These are phyloP conservation scores for Naematelia aurantialba DNA, from an alignment of 768 basidiomycete species.

Conservation along the genomic window DNA sequence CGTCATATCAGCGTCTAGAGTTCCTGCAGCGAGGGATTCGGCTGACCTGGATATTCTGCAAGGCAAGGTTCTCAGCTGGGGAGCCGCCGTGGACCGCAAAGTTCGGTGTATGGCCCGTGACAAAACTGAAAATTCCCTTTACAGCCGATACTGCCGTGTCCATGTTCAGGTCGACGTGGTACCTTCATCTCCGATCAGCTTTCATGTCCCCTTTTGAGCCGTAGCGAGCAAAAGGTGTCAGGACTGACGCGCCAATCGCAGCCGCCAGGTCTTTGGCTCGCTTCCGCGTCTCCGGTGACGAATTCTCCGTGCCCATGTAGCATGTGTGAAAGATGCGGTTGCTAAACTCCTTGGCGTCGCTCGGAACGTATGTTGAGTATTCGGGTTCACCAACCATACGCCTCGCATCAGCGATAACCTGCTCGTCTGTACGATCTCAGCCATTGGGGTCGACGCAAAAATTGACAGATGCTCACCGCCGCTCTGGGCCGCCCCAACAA, in stretches of 20 bases:
- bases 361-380: constrained; percentile 75
- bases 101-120: constrained; percentile 68
- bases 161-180: constrained; percentile 95
- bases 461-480: constrained; percentile 59
- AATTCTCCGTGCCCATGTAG: constrained; percentile 99
- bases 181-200: constrained; percentile 56
- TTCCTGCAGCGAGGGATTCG: neutral
- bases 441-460: neutral
- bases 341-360: constrained; percentile 81
- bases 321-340: constrained; percentile 90
- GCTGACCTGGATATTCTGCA: constrained; percentile 89
- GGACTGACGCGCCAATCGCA: constrained; percentile 77
- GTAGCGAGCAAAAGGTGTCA: no score
- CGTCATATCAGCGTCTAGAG: neutral
- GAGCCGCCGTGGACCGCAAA: constrained; percentile 86
- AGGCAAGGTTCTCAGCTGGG: constrained; percentile 82
- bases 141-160: constrained; percentile 82
- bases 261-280: constrained; percentile 81
- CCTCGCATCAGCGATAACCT: constrained; percentile 85
- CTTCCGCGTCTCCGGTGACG: constrained; percentile 74
- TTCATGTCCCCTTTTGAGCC: no score
- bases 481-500: constrained; percentile 68
- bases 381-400: constrained; percentile 81
- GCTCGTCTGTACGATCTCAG: constrained; percentile 57
- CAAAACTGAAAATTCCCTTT: constrained; percentile 72